Evolutionary conservation across 805 yeast species (phyloP), one percentile per base, ranked within the genome.

Genomic region (Kodamaea hsintzibuensis): DNA sequence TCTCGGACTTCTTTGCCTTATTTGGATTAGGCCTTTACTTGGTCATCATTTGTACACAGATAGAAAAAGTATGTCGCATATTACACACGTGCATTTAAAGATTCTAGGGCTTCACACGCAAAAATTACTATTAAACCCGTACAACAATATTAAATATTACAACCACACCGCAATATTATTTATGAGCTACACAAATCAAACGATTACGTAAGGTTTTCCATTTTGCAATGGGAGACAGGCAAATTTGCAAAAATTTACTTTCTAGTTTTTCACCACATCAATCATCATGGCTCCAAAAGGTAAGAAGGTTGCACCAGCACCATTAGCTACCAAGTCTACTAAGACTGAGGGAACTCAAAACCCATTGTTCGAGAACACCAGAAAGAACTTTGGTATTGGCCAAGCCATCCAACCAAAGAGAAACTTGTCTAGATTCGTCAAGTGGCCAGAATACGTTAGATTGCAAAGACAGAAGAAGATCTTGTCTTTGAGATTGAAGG

Each of bases 401-500:
- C 98, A 95, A 83, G 81, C 87, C 64, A 71, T 93, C 69, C 98
- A 93, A 81, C 96, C 86, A 91, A 91, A 88, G 84, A 87, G 93
- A 82, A 90, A 95, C 87, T 85, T 95, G 74, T 82, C 96, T 59
- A 91, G 98, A 81, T 92, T 89, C 78, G 98, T 93, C 74, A 95
- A 89, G 81, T 95, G 99, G 99, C 99, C 99, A 75, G 95, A 88
- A 81, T 91, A 93, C 77, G 96, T 93, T 67, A 90, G 96, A 82
- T 83, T 95, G 68, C 99, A 93, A 84, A 92, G 99, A 86, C 98
- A 95, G 82, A 95, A 88, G 88, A 93, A 93, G 86, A 88, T 93
- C 77, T 84, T 93, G 77, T 82, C 86, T 70, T 77, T 92, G 79
- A 92, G 99, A 88, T 85, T 93, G 76, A 93, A 95, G 88, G 99